Conservation (phyloP, 2,329 filamentous ascomycete species). For the Colletotrichum lindemuthianum region DNA sequence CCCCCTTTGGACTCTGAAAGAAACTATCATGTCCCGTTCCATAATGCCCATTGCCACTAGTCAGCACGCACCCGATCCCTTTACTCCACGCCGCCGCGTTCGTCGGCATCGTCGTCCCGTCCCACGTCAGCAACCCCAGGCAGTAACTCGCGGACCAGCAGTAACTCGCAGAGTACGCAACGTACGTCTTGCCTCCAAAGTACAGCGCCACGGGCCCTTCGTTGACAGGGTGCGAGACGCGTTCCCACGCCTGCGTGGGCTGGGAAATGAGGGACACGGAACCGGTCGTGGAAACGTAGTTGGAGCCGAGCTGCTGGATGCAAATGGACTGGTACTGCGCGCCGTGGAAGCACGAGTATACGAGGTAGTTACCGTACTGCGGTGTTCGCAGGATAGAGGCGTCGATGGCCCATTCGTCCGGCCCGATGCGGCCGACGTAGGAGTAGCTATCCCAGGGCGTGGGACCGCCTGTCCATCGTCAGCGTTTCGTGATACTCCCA, state of each 20-base stretch:
- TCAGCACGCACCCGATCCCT: slow-evolving; percentile 59
- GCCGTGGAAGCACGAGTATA: slow-evolving; percentile 63
- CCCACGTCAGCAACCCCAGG: slow-evolving; percentile 63
- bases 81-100: slow-evolving; percentile 60
- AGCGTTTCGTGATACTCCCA: background rate
- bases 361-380: slow-evolving; percentile 60
- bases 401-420: slow-evolving; percentile 63
- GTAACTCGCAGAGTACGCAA: slow-evolving; percentile 64
- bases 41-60: slow-evolving; percentile 65
- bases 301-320: slow-evolving; percentile 50
- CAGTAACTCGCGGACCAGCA: slow-evolving; percentile 67
- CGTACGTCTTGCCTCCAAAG: slow-evolving; percentile 60
- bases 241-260: slow-evolving; percentile 63
- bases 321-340: slow-evolving; percentile 50
- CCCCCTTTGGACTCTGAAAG: slow-evolving; percentile 64
- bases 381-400: slow-evolving; percentile 61
- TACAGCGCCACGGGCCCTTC: slow-evolving; percentile 66
- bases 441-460: slow-evolving; percentile 62
- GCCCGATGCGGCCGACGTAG: slow-evolving; percentile 59
- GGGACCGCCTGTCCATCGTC: slow-evolving; percentile 53
- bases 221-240: slow-evolving; percentile 59
- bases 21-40: slow-evolving; percentile 69
- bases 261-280: slow-evolving; percentile 58
- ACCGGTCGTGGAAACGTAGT: slow-evolving; percentile 55
- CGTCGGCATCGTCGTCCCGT: slow-evolving; percentile 58